phyloP scores from a whole-genome alignment of 2,329 filamentous ascomycete genomes.

The Didymella sp. region DNA sequence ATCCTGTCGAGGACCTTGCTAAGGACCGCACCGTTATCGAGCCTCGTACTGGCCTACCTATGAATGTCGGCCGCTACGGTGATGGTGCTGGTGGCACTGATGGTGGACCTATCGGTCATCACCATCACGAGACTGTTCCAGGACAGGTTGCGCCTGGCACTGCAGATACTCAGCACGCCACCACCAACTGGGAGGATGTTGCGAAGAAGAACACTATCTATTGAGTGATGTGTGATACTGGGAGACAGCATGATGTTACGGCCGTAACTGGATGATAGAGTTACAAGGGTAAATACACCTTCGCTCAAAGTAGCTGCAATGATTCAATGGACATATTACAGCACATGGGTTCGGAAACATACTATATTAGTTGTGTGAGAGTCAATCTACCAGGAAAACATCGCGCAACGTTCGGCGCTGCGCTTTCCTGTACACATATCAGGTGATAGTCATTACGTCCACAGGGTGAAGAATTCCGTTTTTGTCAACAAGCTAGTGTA shows the following conservation, averaged over 20 bases:
- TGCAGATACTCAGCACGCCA: slow-evolving; percentile 24
- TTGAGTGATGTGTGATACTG: slow-evolving; percentile 5
- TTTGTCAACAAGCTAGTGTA: too few relatives aligned
- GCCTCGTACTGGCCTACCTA: slow-evolving; percentile 51
- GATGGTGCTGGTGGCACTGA: slow-evolving; percentile 49
- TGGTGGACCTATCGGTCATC: slow-evolving; percentile 37
- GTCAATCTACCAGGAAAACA: too few relatives aligned
- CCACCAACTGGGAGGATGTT: slow-evolving; percentile 35
- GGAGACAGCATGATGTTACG: not conserved
- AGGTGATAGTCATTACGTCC: too few relatives aligned
- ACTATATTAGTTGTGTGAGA: too few relatives aligned
- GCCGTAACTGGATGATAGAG: not conserved
- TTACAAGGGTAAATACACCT: not conserved
- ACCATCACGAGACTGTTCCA: not conserved
- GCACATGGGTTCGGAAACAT: too few relatives aligned
- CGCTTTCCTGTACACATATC: too few relatives aligned
- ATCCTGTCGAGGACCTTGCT: slow-evolving; percentile 26
- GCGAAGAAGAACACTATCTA: slow-evolving; percentile 40
- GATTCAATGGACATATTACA: too few relatives aligned
- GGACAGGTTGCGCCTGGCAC: slow-evolving; percentile 2
- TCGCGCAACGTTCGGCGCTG: too few relatives aligned
- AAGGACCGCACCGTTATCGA: slow-evolving; percentile 42
- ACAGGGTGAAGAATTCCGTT: too few relatives aligned
- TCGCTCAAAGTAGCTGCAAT: not conserved
- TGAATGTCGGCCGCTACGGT: slow-evolving; percentile 51